Evolutionary conservation across 75 land plant species (phyloP).

Genomic region (Selaginella tamariscina): DNA sequence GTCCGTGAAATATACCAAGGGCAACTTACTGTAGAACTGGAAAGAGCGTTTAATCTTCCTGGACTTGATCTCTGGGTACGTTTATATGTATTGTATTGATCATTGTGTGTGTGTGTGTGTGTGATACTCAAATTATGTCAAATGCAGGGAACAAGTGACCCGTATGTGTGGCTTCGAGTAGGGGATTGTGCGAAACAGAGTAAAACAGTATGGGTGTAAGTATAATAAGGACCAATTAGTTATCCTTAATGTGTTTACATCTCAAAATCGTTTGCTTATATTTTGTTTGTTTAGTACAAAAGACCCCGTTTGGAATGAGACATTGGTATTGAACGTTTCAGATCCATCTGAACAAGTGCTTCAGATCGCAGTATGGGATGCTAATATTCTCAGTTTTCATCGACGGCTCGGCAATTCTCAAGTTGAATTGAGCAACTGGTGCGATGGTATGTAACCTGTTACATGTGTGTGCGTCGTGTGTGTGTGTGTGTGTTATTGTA

Average conservation of each 20-base stretch:
- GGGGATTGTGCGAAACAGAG: slow-evolving; percentile 72
- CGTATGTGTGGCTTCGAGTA: slow-evolving; percentile 70
- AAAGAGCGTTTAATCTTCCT: slow-evolving; percentile 59
- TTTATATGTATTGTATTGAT: too few relatives aligned
- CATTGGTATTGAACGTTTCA: slow-evolving; percentile 48
- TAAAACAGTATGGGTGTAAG: slow-evolving; percentile 84
- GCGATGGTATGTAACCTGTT: slow-evolving; percentile 47
- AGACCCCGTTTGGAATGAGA: slow-evolving; percentile 85
- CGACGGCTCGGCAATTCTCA: slow-evolving; percentile 77
- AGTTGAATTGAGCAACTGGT: slow-evolving; percentile 40
- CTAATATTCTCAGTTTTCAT: slow-evolving; percentile 78
- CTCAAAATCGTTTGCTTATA: not conserved
- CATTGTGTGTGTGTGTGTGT: too few relatives aligned
- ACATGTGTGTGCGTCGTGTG: not conserved
- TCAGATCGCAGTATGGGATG: slow-evolving; percentile 99
- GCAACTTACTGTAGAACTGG: slow-evolving; percentile 52
- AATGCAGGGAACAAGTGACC: slow-evolving; percentile 92
- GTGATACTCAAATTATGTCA: too few relatives aligned
- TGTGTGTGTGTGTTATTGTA: too few relatives aligned
- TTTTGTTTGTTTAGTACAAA: slow-evolving; percentile 43
- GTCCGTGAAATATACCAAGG: slow-evolving; percentile 81
- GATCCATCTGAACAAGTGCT: slow-evolving; percentile 29
- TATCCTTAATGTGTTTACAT: too few relatives aligned
- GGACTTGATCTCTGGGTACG: slow-evolving; percentile 97
- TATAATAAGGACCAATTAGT: too few relatives aligned